Evolutionary conservation across 768 basidiomycete species (phyloP).

Genomic region (Lactarius akahatsu): DNA sequence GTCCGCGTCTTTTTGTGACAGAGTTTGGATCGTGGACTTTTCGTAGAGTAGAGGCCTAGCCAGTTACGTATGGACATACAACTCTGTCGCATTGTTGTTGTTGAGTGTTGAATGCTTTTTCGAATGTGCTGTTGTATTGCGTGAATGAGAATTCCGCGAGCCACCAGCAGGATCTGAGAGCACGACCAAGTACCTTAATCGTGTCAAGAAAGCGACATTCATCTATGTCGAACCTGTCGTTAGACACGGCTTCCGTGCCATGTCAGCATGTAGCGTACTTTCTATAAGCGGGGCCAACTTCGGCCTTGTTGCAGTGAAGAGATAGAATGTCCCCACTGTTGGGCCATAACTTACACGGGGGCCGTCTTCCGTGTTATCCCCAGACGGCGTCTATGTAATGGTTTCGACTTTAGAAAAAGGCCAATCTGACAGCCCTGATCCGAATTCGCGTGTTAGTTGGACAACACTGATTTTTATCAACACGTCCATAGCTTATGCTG

Average conservation of each 20-base stretch:
- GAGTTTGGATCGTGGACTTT: neutral
- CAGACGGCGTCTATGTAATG: too few relatives aligned
- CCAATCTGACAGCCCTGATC: neutral
- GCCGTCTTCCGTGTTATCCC: neutral
- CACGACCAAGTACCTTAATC: neutral
- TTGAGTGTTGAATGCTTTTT: neutral
- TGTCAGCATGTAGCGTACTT: neutral
- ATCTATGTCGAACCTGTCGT: neutral
- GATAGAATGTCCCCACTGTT: neutral
- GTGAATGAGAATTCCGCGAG: neutral
- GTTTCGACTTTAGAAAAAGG: too few relatives aligned
- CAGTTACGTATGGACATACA: neutral
- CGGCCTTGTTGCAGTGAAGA: neutral
- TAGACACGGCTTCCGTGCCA: neutral
- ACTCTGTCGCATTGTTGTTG: neutral
- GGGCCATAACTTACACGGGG: neutral
- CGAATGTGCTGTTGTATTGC: neutral
- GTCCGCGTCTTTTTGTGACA: neutral
- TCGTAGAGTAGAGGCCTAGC: neutral
- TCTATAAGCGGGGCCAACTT: neutral
- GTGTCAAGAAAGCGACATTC: neutral
- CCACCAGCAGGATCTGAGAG: neutral
- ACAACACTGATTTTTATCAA: neutral
- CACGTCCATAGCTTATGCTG: neutral
- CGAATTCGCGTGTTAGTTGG: neutral